Evolutionary conservation across 2,329 filamentous ascomycete genomes (phyloP).

Genomic region (Xylaria sp.): DNA sequence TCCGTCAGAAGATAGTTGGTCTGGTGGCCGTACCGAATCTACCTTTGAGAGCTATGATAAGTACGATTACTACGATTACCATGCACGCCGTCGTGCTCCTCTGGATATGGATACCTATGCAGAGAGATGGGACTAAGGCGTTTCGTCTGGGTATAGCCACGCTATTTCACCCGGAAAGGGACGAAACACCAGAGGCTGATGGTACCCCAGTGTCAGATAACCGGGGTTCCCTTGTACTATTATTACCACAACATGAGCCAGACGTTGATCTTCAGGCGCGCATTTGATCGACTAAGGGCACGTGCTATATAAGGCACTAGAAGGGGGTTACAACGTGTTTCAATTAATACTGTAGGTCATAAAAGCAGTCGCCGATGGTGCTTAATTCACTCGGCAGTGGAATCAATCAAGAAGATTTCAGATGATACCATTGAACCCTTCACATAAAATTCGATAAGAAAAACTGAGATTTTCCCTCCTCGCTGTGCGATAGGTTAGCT

Average conservation of each 20-base stretch:
- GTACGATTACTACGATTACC: background rate
- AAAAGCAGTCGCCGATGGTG: background rate
- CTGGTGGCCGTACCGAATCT: background rate
- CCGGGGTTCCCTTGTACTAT: conserved; percentile 15
- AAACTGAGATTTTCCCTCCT: too few species aligned
- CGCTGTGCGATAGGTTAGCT: too few species aligned
- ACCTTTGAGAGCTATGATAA: background rate
- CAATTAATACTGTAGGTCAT: background rate
- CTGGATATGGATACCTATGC: background rate
- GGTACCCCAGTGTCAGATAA: background rate
- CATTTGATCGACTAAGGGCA: too few species aligned
- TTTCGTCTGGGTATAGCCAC: background rate
- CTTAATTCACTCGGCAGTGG: too few species aligned
- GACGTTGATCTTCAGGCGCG: too few species aligned
- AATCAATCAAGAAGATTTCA: background rate
- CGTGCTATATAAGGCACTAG: too few species aligned
- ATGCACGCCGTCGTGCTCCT: background rate
- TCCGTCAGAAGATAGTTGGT: background rate
- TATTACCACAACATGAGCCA: background rate
- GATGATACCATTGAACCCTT: background rate
- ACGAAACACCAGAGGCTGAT: background rate
- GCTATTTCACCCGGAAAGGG: background rate
- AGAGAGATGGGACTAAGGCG: background rate
- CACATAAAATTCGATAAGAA: too few species aligned
- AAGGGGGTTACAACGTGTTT: too few species aligned